These are phyloP conservation scores for Carpinus viminea DNA, from an alignment of 306 rosid genomes.

Conservation along the genomic window DNA sequence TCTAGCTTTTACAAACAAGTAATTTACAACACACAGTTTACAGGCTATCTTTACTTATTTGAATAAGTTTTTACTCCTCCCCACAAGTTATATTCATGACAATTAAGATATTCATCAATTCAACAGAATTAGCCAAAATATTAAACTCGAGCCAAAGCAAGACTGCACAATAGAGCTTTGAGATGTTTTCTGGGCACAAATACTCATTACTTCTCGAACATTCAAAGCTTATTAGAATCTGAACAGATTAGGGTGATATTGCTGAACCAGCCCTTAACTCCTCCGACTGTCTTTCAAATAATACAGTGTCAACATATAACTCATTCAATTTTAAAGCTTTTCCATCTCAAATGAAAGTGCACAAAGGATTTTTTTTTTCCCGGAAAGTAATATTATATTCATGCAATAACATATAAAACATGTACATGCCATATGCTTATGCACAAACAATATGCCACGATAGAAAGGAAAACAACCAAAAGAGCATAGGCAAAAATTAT, in stretches of 20 bases:
- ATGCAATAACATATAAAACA: neutral
- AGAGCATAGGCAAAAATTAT: neutral
- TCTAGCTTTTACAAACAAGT: neutral
- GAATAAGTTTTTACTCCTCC: neutral
- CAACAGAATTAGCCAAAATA: neutral
- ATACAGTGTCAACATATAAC: neutral
- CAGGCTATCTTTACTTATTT: neutral
- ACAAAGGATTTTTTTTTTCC: neutral
- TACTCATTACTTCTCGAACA: neutral
- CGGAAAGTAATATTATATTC: neutral
- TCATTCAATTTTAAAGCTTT: neutral
- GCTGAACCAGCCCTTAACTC: neutral
- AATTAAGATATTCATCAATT: neutral
- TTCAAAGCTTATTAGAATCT: neutral
- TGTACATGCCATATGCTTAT: neutral
- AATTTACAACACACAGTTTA: neutral
- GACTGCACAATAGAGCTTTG: neutral
- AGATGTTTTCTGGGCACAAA: neutral
- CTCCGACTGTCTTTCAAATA: neutral
- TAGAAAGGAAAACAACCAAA: neutral
- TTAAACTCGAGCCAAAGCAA: neutral
- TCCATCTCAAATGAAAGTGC: neutral
- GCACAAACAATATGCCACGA: neutral
- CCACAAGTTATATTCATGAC: neutral
- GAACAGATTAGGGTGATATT: neutral